A percentile compares a stretch with the other conserved stretches of the same genome.
These are phyloP conservation scores for Quercus parvula DNA, from an alignment of 306 rosid species.

Conservation along the genomic window DNA sequence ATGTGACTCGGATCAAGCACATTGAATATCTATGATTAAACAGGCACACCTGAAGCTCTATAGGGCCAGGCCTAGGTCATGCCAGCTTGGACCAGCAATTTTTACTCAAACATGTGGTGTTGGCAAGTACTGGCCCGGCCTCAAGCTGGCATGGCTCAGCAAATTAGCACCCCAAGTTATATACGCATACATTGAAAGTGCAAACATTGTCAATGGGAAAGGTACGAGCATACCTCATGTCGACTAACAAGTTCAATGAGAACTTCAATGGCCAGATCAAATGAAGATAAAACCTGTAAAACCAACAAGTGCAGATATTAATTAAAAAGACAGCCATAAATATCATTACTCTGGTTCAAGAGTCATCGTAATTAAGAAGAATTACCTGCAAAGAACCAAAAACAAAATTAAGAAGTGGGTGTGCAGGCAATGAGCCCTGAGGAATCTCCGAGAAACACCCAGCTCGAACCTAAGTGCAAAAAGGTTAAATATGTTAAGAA, in stretches of 20 bases:
- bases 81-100: neutral
- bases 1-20: neutral
- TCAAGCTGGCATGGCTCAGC: neutral
- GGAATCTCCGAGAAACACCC: conserved; percentile 96
- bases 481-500: conserved; percentile 17
- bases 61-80: neutral
- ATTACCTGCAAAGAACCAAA: conserved; percentile 85
- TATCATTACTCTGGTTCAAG: conserved; percentile 14
- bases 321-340: conserved; percentile 7
- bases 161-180: neutral
- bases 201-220: conserved; percentile 11
- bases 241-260: conserved; percentile 84
- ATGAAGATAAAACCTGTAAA: conserved; percentile 61
- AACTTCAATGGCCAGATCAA: conserved; percentile 95
- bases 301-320: conserved; percentile 27
- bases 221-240: conserved; percentile 71
- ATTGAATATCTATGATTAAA: neutral
- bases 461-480: conserved; percentile 71
- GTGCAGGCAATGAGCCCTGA: conserved; percentile 67
- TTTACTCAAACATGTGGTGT: conserved; percentile 2
- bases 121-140: no score
- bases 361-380: conserved; percentile 10
- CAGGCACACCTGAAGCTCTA: neutral
- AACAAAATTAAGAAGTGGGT: conserved; percentile 80
- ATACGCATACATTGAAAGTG: neutral